Percentiles rank a stretch among this genome's conserved stretches.
Conservation (phyloP, 768 basidiomycete genomes). For the Pilatotrama ljubarskyi region DNA sequence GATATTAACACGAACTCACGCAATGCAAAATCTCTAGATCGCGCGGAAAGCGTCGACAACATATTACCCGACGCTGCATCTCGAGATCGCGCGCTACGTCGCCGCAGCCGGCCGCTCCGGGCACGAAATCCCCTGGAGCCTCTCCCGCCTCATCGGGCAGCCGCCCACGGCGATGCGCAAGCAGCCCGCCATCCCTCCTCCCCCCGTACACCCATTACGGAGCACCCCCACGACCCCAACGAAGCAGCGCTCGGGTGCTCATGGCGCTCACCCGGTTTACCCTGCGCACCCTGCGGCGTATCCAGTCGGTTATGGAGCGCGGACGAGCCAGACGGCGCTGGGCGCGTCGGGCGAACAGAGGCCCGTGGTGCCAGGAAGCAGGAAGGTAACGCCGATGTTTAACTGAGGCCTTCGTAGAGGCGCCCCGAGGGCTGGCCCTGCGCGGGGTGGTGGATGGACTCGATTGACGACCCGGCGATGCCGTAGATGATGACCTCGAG, state of each 20-base stretch:
- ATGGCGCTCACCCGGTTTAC: background rate
- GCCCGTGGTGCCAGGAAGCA: slow-evolving; percentile 3
- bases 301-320: background rate
- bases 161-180: slow-evolving; percentile 70
- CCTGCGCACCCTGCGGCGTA: slow-evolving; percentile 15
- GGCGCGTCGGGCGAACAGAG: slow-evolving; percentile 7
- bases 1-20: background rate
- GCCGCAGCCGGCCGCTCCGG: slow-evolving; percentile 61
- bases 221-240: slow-evolving; percentile 17
- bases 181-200: slow-evolving; percentile 7
- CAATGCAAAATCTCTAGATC: slow-evolving; percentile 69
- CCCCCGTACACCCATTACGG: slow-evolving; percentile 3
- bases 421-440: background rate
- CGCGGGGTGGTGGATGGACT: background rate
- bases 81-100: slow-evolving; percentile 90
- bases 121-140: slow-evolving; percentile 78
- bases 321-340: slow-evolving; percentile 1
- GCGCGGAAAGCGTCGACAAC: slow-evolving; percentile 92
- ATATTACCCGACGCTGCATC: slow-evolving; percentile 93
- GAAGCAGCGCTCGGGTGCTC: slow-evolving; percentile 14
- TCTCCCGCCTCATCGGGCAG: slow-evolving; percentile 75
- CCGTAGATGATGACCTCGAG: background rate
- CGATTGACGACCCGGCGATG: background rate
- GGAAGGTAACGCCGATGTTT: slow-evolving; percentile 29
- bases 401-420: slow-evolving; percentile 2